Conservation (phyloP, 2,329 filamentous ascomycete genomes). For the Alternaria sp. region DNA sequence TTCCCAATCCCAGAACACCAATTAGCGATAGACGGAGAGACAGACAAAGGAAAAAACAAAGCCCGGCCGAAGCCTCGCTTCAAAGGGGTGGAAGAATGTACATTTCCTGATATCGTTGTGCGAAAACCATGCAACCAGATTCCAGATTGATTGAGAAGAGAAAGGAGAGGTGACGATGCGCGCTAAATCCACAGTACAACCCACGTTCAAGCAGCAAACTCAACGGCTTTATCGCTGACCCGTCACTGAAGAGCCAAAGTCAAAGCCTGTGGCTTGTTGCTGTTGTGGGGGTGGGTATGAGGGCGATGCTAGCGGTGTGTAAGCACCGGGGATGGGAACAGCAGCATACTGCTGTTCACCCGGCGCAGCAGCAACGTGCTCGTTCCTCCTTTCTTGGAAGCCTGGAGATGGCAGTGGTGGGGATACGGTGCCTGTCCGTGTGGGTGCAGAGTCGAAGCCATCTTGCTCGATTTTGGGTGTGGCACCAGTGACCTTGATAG, state of each 20-base stretch:
- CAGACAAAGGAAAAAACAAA: neutral
- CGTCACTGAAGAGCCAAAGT: conserved; percentile 46
- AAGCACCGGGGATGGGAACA: conserved; percentile 89
- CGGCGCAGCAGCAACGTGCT: conserved; percentile 73
- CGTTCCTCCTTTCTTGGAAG: conserved; percentile 58
- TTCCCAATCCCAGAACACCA: neutral
- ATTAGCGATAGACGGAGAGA: neutral
- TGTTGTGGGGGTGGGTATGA: conserved; percentile 46
- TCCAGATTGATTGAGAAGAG: conserved; percentile 1
- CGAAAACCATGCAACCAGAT: conserved; percentile 2
- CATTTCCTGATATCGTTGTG: conserved; percentile 1
- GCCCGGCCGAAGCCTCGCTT: neutral
- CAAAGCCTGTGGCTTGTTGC: conserved; percentile 40
- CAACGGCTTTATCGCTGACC: conserved; percentile 23
- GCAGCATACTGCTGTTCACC: conserved; percentile 84
- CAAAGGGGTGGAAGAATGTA: neutral
- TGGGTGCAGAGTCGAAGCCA: conserved; percentile 60
- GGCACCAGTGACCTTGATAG: conserved; percentile 76
- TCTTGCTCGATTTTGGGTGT: conserved; percentile 73
- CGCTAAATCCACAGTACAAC: neutral
- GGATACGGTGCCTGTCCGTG: conserved; percentile 47
- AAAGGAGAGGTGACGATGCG: neutral
- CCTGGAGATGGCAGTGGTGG: conserved; percentile 42
- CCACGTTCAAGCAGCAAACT: neutral
- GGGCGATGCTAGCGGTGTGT: conserved; percentile 60